Evolutionary conservation across 352 stramenopile genomes (phyloP).

Genomic region (Phytophthora pistaciae): DNA sequence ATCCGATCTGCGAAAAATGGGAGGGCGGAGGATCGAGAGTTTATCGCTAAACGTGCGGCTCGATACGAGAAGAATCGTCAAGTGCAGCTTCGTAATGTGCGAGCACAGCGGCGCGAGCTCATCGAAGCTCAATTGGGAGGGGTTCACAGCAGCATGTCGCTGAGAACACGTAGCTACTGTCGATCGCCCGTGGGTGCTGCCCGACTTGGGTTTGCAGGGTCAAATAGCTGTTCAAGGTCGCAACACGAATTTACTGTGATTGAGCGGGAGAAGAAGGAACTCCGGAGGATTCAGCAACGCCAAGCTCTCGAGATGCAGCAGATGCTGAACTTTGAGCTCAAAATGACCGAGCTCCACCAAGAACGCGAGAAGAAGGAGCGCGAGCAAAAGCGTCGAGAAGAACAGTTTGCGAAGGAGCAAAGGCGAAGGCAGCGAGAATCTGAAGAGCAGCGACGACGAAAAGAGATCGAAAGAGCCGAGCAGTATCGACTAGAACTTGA

Average conservation of each 20-base stretch:
- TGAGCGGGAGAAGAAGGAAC: conserved; percentile 68
- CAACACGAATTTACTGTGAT: conserved; percentile 64
- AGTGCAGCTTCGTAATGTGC: conserved; percentile 58
- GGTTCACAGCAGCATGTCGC: conserved; percentile 59
- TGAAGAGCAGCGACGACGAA: conserved; percentile 56
- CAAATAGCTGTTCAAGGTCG: conserved; percentile 13
- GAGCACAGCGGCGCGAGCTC: conserved; percentile 61
- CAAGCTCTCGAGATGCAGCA: conserved; percentile 81
- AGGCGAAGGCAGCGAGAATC: conserved; percentile 53
- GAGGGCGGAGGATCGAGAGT: conserved; percentile 34
- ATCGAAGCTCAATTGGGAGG: conserved; percentile 61
- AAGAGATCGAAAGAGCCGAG: conserved; percentile 68
- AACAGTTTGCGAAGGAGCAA: conserved; percentile 49
- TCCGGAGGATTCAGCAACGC: conserved; percentile 77
- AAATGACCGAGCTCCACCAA: conserved; percentile 60
- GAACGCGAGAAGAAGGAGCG: conserved; percentile 64
- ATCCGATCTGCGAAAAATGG: conserved; percentile 27
- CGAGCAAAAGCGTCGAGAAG: conserved; percentile 57
- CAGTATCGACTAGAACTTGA: conserved; percentile 62
- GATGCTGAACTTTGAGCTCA: conserved; percentile 72
- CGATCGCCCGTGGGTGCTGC: conserved; percentile 45
- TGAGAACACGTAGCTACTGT: conserved; percentile 63
- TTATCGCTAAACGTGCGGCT: conserved; percentile 65
- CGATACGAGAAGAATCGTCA: conserved; percentile 71
- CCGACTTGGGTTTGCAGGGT: conserved; percentile 20